phyloP scores from a whole-genome alignment of 495 filamentous ascomycete species.

The Saxispiralis lemnorum region DNA sequence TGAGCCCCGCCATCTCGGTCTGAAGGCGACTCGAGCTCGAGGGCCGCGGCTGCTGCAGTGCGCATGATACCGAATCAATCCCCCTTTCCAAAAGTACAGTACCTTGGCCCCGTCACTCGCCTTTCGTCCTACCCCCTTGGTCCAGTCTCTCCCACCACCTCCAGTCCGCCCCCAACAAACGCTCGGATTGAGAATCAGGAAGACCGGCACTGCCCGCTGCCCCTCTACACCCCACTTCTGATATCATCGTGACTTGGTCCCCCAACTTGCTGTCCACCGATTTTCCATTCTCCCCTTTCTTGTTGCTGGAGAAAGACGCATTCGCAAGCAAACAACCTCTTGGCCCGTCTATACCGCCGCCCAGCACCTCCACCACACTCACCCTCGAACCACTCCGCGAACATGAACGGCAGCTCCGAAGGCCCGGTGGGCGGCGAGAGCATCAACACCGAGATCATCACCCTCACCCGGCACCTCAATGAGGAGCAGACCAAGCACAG shows the following conservation, averaged over 20 bases:
- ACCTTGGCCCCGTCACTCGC: too few species aligned
- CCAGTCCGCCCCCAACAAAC: too few species aligned
- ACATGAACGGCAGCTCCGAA: conserved; percentile 13
- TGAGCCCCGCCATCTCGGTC: too few species aligned
- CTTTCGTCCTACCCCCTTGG: too few species aligned
- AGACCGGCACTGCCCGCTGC: too few species aligned
- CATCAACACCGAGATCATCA: conserved; percentile 90
- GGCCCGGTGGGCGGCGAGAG: conserved; percentile 42
- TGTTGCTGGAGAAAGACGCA: not conserved
- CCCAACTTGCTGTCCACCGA: not conserved
- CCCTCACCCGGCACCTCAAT: conserved; percentile 83
- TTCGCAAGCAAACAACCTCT: not conserved
- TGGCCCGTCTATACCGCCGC: not conserved
- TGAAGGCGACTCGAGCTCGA: too few species aligned
- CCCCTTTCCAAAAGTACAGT: too few species aligned
- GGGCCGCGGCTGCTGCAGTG: too few species aligned
- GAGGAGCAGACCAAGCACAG: conserved; percentile 87
- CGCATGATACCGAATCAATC: too few species aligned
- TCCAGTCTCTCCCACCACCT: too few species aligned
- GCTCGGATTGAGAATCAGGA: too few species aligned
- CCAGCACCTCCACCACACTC: not conserved
- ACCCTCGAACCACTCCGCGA: not conserved
- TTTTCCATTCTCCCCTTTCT: not conserved
- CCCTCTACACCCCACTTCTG: conserved; percentile 10
- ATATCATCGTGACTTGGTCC: conserved; percentile 6